Evolutionary conservation across 2,329 filamentous ascomycete genomes (phyloP).

Genomic region (Sordariomycetes sp.): DNA sequence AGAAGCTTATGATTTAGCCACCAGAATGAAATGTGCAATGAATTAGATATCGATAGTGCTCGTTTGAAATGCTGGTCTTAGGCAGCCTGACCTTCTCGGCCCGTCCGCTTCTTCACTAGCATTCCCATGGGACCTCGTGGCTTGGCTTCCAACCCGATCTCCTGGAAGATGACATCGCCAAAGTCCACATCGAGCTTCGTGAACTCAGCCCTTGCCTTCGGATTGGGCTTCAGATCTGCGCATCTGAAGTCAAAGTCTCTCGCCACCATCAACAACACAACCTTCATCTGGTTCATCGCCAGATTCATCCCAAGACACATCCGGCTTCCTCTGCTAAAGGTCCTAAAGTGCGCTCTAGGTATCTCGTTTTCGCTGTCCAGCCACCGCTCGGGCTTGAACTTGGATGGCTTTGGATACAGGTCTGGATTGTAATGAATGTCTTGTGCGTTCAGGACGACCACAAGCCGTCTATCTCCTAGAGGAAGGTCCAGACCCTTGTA

Average conservation of each 20-base stretch:
- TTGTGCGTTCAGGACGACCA: slow-evolving; percentile 16
- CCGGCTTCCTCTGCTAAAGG: slow-evolving; percentile 27
- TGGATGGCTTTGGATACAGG: too few species aligned
- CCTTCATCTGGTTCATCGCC: slow-evolving; percentile 21
- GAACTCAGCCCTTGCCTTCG: slow-evolving; percentile 9
- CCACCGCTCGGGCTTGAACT: slow-evolving; percentile 34
- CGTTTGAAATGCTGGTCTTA: too few species aligned
- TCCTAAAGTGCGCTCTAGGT: slow-evolving; percentile 8
- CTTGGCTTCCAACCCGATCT: slow-evolving; percentile 11
- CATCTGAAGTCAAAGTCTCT: slow-evolving; percentile 16
- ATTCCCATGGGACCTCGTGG: slow-evolving; percentile 13
- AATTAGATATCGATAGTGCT: too few species aligned
- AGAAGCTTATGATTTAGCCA: too few species aligned
- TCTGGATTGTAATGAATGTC: slow-evolving; percentile 23
- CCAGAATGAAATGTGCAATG: too few species aligned
- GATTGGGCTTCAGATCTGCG: slow-evolving; percentile 8
- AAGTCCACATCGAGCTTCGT: slow-evolving; percentile 14
- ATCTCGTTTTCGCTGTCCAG: slow-evolving; percentile 9
- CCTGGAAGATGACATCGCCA: slow-evolving; percentile 13
- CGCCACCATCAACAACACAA: slow-evolving; percentile 13
- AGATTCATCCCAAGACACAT: slow-evolving; percentile 26
- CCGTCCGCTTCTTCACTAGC: slow-evolving; percentile 7
- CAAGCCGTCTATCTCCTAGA: slow-evolving; percentile 18
- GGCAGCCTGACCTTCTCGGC: background rate
- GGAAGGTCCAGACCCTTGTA: slow-evolving; percentile 27